Conservation (phyloP, 2,329 filamentous ascomycete species). For the Nothophoma quercina region DNA sequence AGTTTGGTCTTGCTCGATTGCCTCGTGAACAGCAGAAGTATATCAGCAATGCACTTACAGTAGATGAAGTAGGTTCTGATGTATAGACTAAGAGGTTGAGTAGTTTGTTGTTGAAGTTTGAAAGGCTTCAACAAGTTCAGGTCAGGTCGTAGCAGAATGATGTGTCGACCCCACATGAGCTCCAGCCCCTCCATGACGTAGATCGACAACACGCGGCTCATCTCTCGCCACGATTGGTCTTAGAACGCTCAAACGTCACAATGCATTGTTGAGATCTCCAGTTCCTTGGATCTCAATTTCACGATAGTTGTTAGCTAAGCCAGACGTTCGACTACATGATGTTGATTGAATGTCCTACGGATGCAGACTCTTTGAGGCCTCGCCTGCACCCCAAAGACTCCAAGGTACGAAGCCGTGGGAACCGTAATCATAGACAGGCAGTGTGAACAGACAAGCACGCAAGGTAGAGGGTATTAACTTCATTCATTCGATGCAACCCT, state of each 20-base stretch:
- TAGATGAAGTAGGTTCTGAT: too few species aligned
- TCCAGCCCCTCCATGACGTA: constrained; percentile 10
- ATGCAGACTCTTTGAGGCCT: too few species aligned
- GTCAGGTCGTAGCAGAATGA: neutral
- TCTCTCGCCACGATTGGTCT: constrained; percentile 1
- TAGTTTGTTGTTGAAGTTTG: neutral
- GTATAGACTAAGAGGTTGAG: neutral
- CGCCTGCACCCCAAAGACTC: too few species aligned
- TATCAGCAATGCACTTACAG: neutral
- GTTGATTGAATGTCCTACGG: too few species aligned
- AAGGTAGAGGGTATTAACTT: neutral
- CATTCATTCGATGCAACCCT: constrained; percentile 11
- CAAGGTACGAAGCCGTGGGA: too few species aligned
- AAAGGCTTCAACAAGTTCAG: neutral
- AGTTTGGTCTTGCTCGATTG: neutral
- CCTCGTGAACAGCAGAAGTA: neutral
- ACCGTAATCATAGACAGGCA: too few species aligned
- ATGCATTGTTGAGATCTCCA: neutral
- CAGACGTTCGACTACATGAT: too few species aligned
- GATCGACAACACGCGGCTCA: neutral
- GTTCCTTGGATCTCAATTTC: too few species aligned
- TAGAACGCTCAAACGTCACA: neutral
- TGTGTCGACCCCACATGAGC: constrained; percentile 19
- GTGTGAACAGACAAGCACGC: too few species aligned
- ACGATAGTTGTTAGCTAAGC: too few species aligned